Evolutionary conservation across 179 eudicot genomes (phyloP).

Genomic region (Silene coronaria): DNA sequence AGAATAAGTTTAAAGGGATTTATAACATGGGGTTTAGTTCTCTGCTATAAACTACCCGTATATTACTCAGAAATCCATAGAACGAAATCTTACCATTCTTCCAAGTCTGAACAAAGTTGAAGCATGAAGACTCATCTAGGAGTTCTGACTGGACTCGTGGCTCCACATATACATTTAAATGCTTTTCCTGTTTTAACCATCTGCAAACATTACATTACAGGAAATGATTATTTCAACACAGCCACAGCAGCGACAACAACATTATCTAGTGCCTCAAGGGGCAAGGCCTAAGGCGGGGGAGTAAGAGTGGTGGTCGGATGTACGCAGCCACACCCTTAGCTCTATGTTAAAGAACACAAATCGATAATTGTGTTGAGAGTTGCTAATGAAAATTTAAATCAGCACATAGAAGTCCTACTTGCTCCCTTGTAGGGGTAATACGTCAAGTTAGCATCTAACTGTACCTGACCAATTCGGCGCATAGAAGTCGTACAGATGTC

Average conservation of each 20-base stretch:
- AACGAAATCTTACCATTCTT: slow-evolving; percentile 45
- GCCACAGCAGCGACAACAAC: not conserved
- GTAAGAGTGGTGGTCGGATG: no score
- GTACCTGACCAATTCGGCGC: slow-evolving; percentile 80
- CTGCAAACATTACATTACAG: slow-evolving; percentile 36
- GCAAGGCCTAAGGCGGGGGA: no score
- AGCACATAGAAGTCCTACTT: not conserved
- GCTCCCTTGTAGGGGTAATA: not conserved
- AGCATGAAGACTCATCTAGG: slow-evolving; percentile 61
- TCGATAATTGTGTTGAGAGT: not conserved
- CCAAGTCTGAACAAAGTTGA: slow-evolving; percentile 81
- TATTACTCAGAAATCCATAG: not conserved
- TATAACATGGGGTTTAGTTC: not conserved
- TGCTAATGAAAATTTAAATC: no score
- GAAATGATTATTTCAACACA: slow-evolving; percentile 14
- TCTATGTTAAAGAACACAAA: no score
- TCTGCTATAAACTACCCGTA: not conserved
- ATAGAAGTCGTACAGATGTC: slow-evolving; percentile 64
- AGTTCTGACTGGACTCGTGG: slow-evolving; percentile 82
- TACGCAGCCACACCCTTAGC: no score
- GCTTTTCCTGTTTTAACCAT: slow-evolving; percentile 77
- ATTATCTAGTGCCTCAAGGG: no score
- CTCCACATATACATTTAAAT: slow-evolving; percentile 66
- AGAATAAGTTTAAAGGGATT: not conserved
- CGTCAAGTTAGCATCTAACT: slow-evolving; percentile 9